Evolutionary conservation across 2,329 filamentous ascomycete species (phyloP), one percentile per base, ranked within the genome.

Genomic region (Phialophora chinensis): DNA sequence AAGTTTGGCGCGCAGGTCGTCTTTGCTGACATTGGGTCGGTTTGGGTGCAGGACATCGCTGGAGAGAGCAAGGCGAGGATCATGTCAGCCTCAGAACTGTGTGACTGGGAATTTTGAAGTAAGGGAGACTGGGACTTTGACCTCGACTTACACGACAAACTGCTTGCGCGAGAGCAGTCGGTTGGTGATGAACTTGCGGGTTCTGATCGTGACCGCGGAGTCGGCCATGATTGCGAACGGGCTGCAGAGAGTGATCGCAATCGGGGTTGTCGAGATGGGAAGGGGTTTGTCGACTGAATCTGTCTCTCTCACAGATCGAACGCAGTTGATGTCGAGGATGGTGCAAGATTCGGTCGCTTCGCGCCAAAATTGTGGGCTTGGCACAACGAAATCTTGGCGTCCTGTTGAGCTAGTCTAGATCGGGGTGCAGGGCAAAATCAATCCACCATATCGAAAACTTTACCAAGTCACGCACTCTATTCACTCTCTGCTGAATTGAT

Each of bases 111-210:
- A 47, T 52, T 68, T 65, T 68, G 57, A 57, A 14, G 14, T 42
- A 7, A 6, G 14, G 14, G 12, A 42, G 35, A 42, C 35, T 42
- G 29, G 35, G 62, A 68, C 69, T 66, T 61, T 1, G 64, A 69
- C 72, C 17, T 42, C 17, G 35, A 90, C 91, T 89, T 92, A 97
- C 94, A 97, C 91, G 85, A 97, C 94, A 92, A 98, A 97, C 90
- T 98, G 94, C 89, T 96, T 97, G 84, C 94, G 91, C 83, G 91
- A 92, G 82, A 99, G 90, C 81, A 99, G 92, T 83, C 95, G 92
- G 90, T 99, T 99, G 87, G 93, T 92, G 86, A 98, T 96, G 91
- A 99, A 99, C 88, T 98, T 98, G 91, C 95, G 94, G 85, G 95
- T 99, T 87, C 95, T 89, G 86, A 93, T 85, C 79, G 90, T 93